Evolutionary conservation across 2,329 filamentous ascomycete genomes (phyloP), one percentile per base, ranked within the genome.

Genomic region (Orbilia quercus): DNA sequence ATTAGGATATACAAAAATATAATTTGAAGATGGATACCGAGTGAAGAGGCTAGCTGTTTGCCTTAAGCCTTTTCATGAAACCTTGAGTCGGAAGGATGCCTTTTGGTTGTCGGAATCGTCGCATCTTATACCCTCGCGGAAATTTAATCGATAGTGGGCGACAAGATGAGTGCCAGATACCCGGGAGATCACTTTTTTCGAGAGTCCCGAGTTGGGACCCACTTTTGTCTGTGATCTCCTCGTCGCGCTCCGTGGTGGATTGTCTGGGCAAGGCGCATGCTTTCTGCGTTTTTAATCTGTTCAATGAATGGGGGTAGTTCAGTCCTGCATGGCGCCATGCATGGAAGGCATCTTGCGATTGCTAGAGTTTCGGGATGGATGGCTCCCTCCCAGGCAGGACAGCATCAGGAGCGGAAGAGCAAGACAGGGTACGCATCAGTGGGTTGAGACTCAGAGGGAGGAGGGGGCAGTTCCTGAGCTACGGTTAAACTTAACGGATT

Each of bases 241-340:
- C 20, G 23, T n/a, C 16, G 42, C 59, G 62, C 44, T 53, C 53
- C 63, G 58, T 34, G 63, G 36, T 42, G 18, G 1, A 6, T 5
- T 31, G 28, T 31, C 7, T n/a, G n/a, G 50, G 23, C 40, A 45
- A 31, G 59, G 60, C 60, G 60, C 50, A 55, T 53, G 9, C 14
- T 14, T 28, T 9, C 25, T 59, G 53, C 53, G 63, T 53, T 59
- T 51, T 44, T 25, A 50, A 23, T 14, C 9, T 58, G 31, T 59
- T 51, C 3, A n/a, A n/a, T 44, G 22, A 50, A 31, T 16, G 53
- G 63, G 44, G 36, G 18, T 40, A 50, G 55, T 50, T 34, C 25
- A 50, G 55, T 50, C 53, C 23, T 59, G 63, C 63, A 59, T 31
- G 16, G 31, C 45, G 62, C 63, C 45, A 59, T 67, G 53, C 63